Conservation (phyloP, 2,329 filamentous ascomycete genomes). For the Calonectria honghensis region DNA sequence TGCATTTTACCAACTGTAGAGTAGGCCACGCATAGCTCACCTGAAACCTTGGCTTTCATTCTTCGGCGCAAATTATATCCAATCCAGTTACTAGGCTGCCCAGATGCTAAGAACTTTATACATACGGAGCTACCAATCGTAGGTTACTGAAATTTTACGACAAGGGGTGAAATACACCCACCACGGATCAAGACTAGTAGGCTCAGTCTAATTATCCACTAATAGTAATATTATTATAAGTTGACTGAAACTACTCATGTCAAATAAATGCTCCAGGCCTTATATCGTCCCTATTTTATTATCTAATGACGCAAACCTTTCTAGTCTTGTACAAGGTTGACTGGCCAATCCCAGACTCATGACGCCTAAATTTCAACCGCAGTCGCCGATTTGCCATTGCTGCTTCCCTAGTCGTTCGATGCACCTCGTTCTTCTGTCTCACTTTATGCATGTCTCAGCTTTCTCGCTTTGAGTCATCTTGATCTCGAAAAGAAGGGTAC, state of each 20-base stretch:
- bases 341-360: neutral
- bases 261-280: neutral
- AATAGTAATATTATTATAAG: neutral
- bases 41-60: neutral
- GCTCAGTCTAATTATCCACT: neutral
- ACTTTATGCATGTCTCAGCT: conserved; percentile 4
- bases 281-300: neutral
- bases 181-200: neutral
- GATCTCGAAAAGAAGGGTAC: neutral
- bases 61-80: neutral
- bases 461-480: neutral
- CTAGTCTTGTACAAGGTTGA: neutral
- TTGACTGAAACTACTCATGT: neutral
- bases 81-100: neutral
- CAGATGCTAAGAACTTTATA: neutral
- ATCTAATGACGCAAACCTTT: neutral
- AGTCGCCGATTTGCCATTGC: neutral
- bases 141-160: neutral
- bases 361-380: neutral
- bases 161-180: neutral
- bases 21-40: neutral
- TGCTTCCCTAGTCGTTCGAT: neutral
- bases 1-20: neutral
- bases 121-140: neutral
- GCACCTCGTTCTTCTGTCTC: neutral